These are phyloP conservation scores for Herpotrichia juniperi DNA, from an alignment of 2,329 filamentous ascomycete genomes.

Conservation along the genomic window DNA sequence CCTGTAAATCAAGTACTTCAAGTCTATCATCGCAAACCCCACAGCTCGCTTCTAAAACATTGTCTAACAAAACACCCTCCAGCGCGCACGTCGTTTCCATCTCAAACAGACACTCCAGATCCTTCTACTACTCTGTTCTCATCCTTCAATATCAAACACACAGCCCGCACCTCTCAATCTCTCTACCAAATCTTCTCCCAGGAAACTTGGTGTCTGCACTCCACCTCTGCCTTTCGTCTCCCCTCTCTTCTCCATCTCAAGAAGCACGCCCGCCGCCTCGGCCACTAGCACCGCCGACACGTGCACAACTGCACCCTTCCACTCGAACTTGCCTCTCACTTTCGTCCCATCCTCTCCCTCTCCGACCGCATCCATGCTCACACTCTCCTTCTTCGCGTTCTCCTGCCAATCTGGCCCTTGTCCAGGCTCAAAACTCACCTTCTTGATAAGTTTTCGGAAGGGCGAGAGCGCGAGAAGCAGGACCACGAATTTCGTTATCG, in stretches of 20 bases:
- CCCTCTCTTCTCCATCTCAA: neutral
- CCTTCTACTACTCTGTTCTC: neutral
- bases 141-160: conserved; percentile 3
- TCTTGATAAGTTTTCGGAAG: neutral
- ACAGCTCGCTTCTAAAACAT: too few species aligned
- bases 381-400: conserved; percentile 5
- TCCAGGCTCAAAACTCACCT: conserved; percentile 2
- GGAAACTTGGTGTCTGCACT: conserved; percentile 3
- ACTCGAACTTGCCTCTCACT: conserved; percentile 3
- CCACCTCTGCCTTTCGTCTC: neutral
- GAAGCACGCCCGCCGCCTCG: conserved; percentile 4
- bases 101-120: too few species aligned
- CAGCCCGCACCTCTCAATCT: conserved; percentile 1
- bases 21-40: too few species aligned
- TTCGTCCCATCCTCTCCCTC: neutral
- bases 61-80: too few species aligned
- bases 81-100: too few species aligned
- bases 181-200: conserved; percentile 6
- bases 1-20: too few species aligned
- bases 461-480: conserved; percentile 3
- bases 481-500: conserved; percentile 1
- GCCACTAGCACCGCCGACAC: conserved; percentile 2
- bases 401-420: conserved; percentile 1
- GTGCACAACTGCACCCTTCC: conserved; percentile 4
- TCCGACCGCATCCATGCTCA: neutral